Conservation (phyloP, 179 eudicot genomes). For the Gypsophila paniculata region DNA sequence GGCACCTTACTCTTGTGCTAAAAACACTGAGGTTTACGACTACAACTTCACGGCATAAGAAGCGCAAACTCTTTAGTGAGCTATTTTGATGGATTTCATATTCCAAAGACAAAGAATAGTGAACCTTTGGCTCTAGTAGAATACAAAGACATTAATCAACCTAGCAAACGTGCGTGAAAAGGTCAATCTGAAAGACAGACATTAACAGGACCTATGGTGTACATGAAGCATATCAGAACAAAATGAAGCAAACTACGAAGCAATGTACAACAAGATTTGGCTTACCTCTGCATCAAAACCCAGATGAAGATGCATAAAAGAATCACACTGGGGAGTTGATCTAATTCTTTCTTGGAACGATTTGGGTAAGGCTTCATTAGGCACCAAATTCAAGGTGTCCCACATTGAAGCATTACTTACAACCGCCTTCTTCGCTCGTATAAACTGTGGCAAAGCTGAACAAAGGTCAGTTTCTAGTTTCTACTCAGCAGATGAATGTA, state of each 20-base stretch:
- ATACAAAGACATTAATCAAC: background rate
- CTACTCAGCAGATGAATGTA: conserved; percentile 5
- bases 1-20: background rate
- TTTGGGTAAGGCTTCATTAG: conserved; percentile 62
- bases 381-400: conserved; percentile 77
- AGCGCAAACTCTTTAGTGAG: too few relatives aligned
- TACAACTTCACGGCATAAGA: too few relatives aligned
- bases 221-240: background rate
- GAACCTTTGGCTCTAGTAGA: too few relatives aligned
- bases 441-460: conserved; percentile 47
- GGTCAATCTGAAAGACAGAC: background rate
- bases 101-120: too few relatives aligned
- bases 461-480: conserved; percentile 18
- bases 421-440: conserved; percentile 91
- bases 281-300: conserved; percentile 88
- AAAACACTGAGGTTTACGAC: background rate
- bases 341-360: conserved; percentile 49
- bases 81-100: too few relatives aligned
- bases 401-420: conserved; percentile 98
- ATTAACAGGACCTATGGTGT: too few relatives aligned
- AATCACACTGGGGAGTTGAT: conserved; percentile 85
- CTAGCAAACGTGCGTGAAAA: background rate
- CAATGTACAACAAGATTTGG: background rate
- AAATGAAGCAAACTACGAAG: background rate
- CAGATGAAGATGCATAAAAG: conserved; percentile 96